Conservation (phyloP, 2,329 filamentous ascomycete genomes). For the Diaporthe citri region DNA sequence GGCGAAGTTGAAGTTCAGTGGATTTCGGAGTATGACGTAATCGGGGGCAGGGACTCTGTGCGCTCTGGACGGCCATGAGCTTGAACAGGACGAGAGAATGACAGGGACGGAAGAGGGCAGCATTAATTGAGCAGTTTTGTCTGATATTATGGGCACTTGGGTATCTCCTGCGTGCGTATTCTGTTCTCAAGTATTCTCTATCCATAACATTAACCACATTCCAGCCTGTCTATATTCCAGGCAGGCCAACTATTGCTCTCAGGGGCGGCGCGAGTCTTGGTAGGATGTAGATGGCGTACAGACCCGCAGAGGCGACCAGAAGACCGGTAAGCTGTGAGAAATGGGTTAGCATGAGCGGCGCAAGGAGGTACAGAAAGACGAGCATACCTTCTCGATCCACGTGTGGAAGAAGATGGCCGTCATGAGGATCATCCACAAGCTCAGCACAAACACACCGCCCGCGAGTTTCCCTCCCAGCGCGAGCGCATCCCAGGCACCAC, state of each 20-base stretch:
- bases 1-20: slow-evolving; percentile 1
- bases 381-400: slow-evolving; percentile 91
- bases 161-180: slow-evolving; percentile 11
- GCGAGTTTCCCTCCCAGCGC: slow-evolving; percentile 68
- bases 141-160: slow-evolving; percentile 18
- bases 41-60: neutral
- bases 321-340: slow-evolving; percentile 65
- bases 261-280: slow-evolving; percentile 63
- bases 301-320: slow-evolving; percentile 58
- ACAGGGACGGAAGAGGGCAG: neutral
- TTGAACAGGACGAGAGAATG: neutral
- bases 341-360: slow-evolving; percentile 19
- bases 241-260: slow-evolving; percentile 61
- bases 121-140: neutral
- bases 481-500: slow-evolving; percentile 47
- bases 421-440: slow-evolving; percentile 98
- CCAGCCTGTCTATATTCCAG: slow-evolving; percentile 57
- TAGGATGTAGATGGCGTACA: slow-evolving; percentile 65
- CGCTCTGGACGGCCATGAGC: neutral
- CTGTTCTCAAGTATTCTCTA: neutral
- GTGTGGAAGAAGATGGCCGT: slow-evolving; percentile 99
- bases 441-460: slow-evolving; percentile 74
- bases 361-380: no score
- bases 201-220: neutral
- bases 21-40: slow-evolving; percentile 29